Base-by-base conservation (phyloP, 352 stramenopile genomes). In the Pythium chondricola region DNA sequence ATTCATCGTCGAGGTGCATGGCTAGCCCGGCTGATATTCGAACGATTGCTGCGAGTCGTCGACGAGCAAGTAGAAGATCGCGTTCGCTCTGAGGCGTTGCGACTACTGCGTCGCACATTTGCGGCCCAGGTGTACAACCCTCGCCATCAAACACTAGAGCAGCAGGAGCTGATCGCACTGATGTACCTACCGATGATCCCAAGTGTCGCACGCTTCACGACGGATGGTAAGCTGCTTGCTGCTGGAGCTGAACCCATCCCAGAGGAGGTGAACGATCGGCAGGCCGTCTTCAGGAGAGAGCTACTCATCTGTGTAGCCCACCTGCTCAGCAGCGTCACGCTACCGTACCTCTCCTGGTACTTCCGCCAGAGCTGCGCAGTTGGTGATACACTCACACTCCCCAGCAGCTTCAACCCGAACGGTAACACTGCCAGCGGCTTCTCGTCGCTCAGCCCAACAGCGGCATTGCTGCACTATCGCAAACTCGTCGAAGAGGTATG, bases 51-150 rank as follows among this genome's bases (percentile, higher is more conserved):
- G 8, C 32, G 57, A 18, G 70, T 88, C 36, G 58, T 76, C 0
- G 67, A 82, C 35, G 67, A 78, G 16, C 71, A 87, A 43, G 66
- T 71, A 8, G 76, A 88, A 43, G 62, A 81, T n/a, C 76, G 74
- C 32, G 82, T 86, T 27, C 61, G 64, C 30, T 61, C 62, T 3
- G 67, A 80, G 6, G 72, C 76, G 0, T 47, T 84, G 33, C 58
- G 65, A 6, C 58, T 88, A 24, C 29, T 91, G 21, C 59, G 76
- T 1, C 69, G 72, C 1, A 81, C 88, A 64, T 88, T 91, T 36
- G 64, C 76, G 1, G 54, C 62, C 0, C 76, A 91, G 17, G 70
- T 56, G 1, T 77, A 82, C 54, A 86, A 88, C 32, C 58, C 60
- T 2, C 51, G 55, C 0, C 68, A 80, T 17, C 65, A 78, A 37